Evolutionary conservation across 371 early-diverging fungal species (phyloP), one percentile per base, ranked within the genome.

Genomic region (Lichtheimia corymbifera): DNA sequence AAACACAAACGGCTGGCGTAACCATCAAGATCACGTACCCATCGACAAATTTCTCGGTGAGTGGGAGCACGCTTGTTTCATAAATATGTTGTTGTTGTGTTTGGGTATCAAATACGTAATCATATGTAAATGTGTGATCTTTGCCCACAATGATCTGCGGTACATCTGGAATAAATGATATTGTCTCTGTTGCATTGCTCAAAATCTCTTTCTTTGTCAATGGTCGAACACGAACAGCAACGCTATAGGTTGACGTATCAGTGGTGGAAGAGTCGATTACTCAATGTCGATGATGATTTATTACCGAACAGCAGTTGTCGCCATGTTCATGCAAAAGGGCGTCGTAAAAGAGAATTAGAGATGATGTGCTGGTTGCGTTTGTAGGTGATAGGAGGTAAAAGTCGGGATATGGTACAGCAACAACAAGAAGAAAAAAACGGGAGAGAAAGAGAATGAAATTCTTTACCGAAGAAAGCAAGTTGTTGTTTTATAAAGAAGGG

Each of bases 21-120:
- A 22, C 47, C 14, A n/a, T 14, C 12, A 47, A 5, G 47, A 18
- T 47, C 47, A 22, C n/a, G 47, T 87, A 99, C 72, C 98, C 98
- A 63, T 94, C 93, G 49, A 93, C 73, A 71, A 95, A 94, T 64
- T 90, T 87, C 15, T 88, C 86, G 17, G 95, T 83, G 53, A 97
- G 72, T 15, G 89, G 89, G 18, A 72, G 71, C 35, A 91, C 90
- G 44, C 85, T 79, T 4, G 75, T 63, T n/a, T 88, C 83, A 76
- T 91, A 95, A 24, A 97, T 79, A 1, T 77, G 56, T 30, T 74
- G 54, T 73, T 98, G 98, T 25, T 68, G 50, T 12, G 88, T 64
- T 27, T 87, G 83, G 14, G 86, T 79, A 24, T 88, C 88, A 73
- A 91, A 97, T 9, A 92, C 91, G 65, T 90, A 77, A 75, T 98